These are phyloP conservation scores for Fusarium phyllophilum DNA, from an alignment of 2,329 filamentous ascomycete species.

Conservation along the genomic window DNA sequence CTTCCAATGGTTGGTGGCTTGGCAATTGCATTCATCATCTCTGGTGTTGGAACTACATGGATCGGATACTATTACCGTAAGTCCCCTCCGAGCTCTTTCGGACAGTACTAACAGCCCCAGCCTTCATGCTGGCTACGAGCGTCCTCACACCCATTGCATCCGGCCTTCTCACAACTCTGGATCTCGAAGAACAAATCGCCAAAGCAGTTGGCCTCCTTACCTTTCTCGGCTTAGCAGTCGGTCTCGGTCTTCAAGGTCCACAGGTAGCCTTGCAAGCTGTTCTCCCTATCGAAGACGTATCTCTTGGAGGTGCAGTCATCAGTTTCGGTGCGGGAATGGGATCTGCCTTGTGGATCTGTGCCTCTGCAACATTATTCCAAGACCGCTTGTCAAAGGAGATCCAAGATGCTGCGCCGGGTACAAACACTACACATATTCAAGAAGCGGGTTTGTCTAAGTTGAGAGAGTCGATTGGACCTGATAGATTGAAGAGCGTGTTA, in stretches of 20 bases:
- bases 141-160: slow-evolving; percentile 34
- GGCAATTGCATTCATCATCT: slow-evolving; percentile 25
- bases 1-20: slow-evolving; percentile 39
- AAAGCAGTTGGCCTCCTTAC: slow-evolving; percentile 33
- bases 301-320: slow-evolving; percentile 37
- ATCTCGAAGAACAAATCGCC: slow-evolving; percentile 33
- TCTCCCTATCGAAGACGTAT: slow-evolving; percentile 32
- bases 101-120: slow-evolving; percentile 1
- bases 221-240: slow-evolving; percentile 37
- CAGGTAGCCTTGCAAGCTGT: slow-evolving; percentile 35
- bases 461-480: slow-evolving; percentile 25
- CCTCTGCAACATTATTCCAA: slow-evolving; percentile 40
- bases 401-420: slow-evolving; percentile 7
- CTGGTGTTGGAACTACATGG: slow-evolving; percentile 35
- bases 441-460: slow-evolving; percentile 27
- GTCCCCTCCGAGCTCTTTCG: accelerated
- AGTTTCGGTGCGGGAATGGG: slow-evolving; percentile 40
- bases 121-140: slow-evolving; percentile 40
- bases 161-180: slow-evolving; percentile 35
- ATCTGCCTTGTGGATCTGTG: slow-evolving; percentile 39
- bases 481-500: slow-evolving; percentile 18
- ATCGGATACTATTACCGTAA: slow-evolving; percentile 42
- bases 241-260: slow-evolving; percentile 37
- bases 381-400: slow-evolving; percentile 31
- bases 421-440: slow-evolving; percentile 13